Percentiles rank a stretch among this genome's conserved stretches.
Conservation (phyloP, 352 stramenopile species). For the Phytophthora constricta region DNA sequence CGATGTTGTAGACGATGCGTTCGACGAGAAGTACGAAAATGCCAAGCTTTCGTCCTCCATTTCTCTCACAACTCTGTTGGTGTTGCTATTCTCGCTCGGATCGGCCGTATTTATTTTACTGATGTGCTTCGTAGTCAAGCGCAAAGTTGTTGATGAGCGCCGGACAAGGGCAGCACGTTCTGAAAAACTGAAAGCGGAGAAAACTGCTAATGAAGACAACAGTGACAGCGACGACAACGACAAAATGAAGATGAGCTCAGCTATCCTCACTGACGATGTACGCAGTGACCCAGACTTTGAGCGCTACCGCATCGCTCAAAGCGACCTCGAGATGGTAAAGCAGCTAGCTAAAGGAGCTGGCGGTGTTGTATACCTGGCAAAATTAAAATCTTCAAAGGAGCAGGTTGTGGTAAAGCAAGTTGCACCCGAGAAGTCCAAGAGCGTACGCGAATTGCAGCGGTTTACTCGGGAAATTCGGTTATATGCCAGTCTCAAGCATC, state of each 20-base stretch:
- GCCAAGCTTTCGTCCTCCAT: constrained; percentile 29
- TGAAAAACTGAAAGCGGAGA: constrained; percentile 26
- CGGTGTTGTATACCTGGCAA: constrained; percentile 58
- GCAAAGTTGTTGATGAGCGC: constrained; percentile 35
- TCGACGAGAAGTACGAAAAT: constrained; percentile 29
- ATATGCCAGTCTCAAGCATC: constrained; percentile 50
- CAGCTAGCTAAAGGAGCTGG: constrained; percentile 60
- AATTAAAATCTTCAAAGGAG: constrained; percentile 29
- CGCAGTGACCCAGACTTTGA: constrained; percentile 56
- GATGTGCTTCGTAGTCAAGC: constrained; percentile 35
- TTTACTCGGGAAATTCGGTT: constrained; percentile 66
- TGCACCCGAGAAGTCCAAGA: constrained; percentile 51
- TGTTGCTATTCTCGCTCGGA: constrained; percentile 28
- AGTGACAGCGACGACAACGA: constrained; percentile 33
- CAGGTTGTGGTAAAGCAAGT: constrained; percentile 65
- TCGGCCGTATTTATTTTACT: constrained; percentile 25
- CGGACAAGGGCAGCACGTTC: constrained; percentile 21
- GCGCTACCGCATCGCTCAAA: constrained; percentile 56
- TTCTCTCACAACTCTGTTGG: constrained; percentile 27
- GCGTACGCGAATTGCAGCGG: constrained; percentile 39
- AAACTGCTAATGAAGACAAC: constrained; percentile 16
- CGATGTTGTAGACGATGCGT: constrained; percentile 16
- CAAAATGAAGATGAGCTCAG: constrained; percentile 33
- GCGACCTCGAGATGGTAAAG: constrained; percentile 40
- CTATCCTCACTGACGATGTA: constrained; percentile 51